phyloP scores from a whole-genome alignment of 148 eudicot genomes.

The Linanthus parryae region DNA sequence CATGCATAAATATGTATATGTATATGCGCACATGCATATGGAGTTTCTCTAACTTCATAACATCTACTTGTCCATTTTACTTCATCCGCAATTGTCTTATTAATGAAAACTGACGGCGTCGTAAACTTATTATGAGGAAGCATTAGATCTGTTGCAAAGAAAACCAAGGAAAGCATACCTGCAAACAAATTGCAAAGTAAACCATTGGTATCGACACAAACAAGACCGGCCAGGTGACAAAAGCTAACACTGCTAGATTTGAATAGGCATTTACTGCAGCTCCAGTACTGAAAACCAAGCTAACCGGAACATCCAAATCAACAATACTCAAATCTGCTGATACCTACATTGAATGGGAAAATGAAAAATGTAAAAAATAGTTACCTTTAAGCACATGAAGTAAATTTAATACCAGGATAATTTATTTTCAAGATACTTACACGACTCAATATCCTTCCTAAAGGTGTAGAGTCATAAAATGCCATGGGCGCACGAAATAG shows the following conservation, averaged over 20 bases:
- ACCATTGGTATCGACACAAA: constrained; percentile 37
- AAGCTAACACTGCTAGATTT: constrained; percentile 35
- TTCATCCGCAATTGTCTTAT: neutral
- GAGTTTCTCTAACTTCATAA: neutral
- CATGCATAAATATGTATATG: neutral
- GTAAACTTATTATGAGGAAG: too few species aligned
- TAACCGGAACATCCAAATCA: constrained; percentile 42
- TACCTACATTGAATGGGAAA: constrained; percentile 24
- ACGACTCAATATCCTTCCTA: constrained; percentile 58
- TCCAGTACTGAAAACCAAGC: constrained; percentile 21
- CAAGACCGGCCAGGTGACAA: constrained; percentile 53
- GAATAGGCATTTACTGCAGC: constrained; percentile 34
- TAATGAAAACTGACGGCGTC: neutral
- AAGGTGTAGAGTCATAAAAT: constrained; percentile 58
- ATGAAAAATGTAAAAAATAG: neutral
- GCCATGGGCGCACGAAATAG: constrained; percentile 66
- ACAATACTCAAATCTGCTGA: constrained; percentile 48
- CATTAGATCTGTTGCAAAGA: too few species aligned
- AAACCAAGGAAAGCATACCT: constrained; percentile 21
- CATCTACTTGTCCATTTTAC: neutral
- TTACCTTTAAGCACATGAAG: neutral
- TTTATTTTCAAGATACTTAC: constrained; percentile 22
- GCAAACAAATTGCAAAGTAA: constrained; percentile 34
- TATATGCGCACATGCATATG: neutral
- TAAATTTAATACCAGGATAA: neutral